A percentile compares a stretch with the other conserved stretches of the same genome.
Conservation (phyloP, 805 yeast genomes). For the Pichia sporocuriosa region DNA sequence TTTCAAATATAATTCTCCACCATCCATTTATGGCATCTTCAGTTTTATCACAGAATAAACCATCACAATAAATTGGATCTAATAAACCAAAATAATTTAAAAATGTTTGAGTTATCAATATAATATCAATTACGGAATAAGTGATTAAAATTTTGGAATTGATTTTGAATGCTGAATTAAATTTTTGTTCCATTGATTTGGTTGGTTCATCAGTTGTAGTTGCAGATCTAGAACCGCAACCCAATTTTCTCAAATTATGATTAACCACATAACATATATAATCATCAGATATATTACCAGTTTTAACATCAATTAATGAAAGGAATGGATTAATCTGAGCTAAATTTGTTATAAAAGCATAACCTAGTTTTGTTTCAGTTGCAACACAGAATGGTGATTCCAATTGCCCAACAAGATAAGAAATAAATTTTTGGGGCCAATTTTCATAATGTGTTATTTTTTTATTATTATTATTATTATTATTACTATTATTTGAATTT, state of each 20-base stretch:
- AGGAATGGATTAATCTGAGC: constrained; percentile 64
- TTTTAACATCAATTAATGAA: constrained; percentile 62
- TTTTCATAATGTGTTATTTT: background rate
- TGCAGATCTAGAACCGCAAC: constrained; percentile 83
- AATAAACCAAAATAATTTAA: constrained; percentile 72
- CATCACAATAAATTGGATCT: constrained; percentile 69
- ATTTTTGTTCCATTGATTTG: constrained; percentile 75
- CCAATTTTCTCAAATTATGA: constrained; percentile 65
- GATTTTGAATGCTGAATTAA: constrained; percentile 64
- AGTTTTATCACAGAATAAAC: constrained; percentile 74
- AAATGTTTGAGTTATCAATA: constrained; percentile 66
- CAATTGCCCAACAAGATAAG: constrained; percentile 59
- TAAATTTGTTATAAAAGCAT: constrained; percentile 74
- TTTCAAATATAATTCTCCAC: constrained; percentile 55
- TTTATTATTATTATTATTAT: background rate
- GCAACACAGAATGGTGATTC: constrained; percentile 58
- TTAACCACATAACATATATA: constrained; percentile 63
- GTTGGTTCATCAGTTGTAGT: constrained; percentile 64
- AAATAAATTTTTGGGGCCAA: constrained; percentile 48
- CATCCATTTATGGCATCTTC: constrained; percentile 63
- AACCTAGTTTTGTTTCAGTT: constrained; percentile 54
- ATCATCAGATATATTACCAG: constrained; percentile 40
- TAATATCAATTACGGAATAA: constrained; percentile 69
- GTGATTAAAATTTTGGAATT: constrained; percentile 45
- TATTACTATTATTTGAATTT: constrained; percentile 30